phyloP scores from a whole-genome alignment of 2,329 filamentous ascomycete genomes.

The Aspergillus sp. region DNA sequence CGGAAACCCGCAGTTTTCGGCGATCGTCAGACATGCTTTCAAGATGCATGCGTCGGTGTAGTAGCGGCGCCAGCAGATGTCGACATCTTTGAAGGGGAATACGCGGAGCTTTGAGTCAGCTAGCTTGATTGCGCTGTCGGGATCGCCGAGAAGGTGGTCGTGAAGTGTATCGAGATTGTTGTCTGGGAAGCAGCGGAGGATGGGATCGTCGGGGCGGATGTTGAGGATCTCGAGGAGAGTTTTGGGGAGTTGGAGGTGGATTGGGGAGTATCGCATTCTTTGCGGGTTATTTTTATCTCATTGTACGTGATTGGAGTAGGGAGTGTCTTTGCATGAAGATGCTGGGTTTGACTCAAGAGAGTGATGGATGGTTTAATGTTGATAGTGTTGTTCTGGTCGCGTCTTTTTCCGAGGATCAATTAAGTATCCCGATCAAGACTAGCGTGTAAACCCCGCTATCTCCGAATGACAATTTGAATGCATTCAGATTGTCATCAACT shows the following conservation, averaged over 20 bases:
- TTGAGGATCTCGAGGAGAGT: conserved; percentile 31
- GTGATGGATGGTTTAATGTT: background rate
- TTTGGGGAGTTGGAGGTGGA: conserved; percentile 25
- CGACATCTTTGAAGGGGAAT: conserved; percentile 59
- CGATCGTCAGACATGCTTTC: conserved; percentile 42
- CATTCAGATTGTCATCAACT: background rate
- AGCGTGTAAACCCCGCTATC: too few relatives aligned
- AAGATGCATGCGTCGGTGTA: conserved; percentile 60
- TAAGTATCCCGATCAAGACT: too few relatives aligned
- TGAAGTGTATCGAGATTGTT: conserved; percentile 23
- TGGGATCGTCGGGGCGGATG: conserved; percentile 36
- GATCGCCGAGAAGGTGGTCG: conserved; percentile 30
- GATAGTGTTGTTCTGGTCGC: background rate
- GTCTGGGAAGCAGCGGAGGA: conserved; percentile 33
- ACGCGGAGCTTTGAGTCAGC: conserved; percentile 57
- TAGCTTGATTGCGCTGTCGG: conserved; percentile 48
- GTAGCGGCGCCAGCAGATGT: conserved; percentile 57
- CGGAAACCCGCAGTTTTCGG: conserved; percentile 23
- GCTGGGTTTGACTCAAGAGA: background rate
- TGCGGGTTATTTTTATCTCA: background rate
- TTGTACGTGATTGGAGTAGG: conserved; percentile 2
- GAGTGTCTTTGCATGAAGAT: background rate
- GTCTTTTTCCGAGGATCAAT: background rate
- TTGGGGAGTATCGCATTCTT: background rate
- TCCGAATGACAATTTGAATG: too few relatives aligned